Evolutionary conservation across 805 yeast species (phyloP), one percentile per base, ranked within the genome.

Genomic region (Saturnispora diversa): DNA sequence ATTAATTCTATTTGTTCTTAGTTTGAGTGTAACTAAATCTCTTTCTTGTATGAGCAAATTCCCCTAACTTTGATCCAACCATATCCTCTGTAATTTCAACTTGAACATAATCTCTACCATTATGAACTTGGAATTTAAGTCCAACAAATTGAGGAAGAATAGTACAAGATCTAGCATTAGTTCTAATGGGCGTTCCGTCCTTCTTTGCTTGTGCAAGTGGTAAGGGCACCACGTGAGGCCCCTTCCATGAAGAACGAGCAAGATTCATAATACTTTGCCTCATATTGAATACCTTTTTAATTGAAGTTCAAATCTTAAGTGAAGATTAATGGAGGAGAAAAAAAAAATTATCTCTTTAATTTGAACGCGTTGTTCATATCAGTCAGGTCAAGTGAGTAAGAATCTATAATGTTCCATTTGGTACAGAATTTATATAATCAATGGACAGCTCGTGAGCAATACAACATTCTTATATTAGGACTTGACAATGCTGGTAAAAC

Each of bases 401-500:
- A n/a, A n/a, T n/a, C n/a, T 23, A 24, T 16, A 29, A 81, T 82
- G 90, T 81, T 78, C 57, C 90, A 81, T 57, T 63, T 81, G 30
- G 77, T 69, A 4, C 72, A 70, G 49, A 77, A 85, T 2, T 53
- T 82, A 2, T 80, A 80, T 48, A 67, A 72, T 32, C 68, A 68
- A 42, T 68, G 72, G 64, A 80, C 78, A 35, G 65, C 69, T 44
- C 69, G 68, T 48, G 84, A 78, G 52, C 85, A 81, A 59, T 84
- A 84, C 55, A 76, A 87, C 1, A 73, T 84, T 3, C 69, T 90
- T 35, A 84, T 90, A 27, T 66, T 90, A 17, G 98, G 98, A 15
- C 71, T 90, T 22, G 97, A 90, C 60, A 88, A 90, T 65, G 95
- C 97, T 0, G 98, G 98, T 1, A 90, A 90, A 58, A 92, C 97